A percentile compares a stretch with the other conserved stretches of the same genome.
phyloP scores from a whole-genome alignment of 805 yeast genomes.

The Candida chauliodis region DNA sequence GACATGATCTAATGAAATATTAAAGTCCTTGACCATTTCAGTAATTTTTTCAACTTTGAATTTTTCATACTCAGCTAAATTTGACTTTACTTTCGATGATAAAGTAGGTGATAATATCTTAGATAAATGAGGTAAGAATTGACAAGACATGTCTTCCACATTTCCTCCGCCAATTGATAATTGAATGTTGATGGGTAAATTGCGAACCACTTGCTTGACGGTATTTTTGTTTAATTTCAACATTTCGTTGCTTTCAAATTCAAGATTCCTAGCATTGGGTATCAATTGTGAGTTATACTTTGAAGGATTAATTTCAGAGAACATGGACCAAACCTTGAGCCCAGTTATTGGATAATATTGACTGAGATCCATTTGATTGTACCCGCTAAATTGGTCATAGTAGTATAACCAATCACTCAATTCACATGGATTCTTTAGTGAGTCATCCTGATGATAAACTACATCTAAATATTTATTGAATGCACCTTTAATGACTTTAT shows the following conservation, averaged over 20 bases:
- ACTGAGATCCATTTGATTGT: conserved; percentile 31
- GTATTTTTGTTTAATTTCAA: conserved; percentile 29
- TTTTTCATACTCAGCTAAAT: conserved; percentile 27
- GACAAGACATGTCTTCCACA: conserved; percentile 21
- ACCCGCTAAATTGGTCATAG: conserved; percentile 50
- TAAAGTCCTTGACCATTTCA: conserved; percentile 34
- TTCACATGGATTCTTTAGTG: conserved; percentile 53
- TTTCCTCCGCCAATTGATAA: conserved; percentile 26
- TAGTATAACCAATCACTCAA: conserved; percentile 77
- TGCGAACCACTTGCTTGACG: conserved; percentile 25
- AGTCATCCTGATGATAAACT: conserved; percentile 59
- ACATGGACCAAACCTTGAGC: conserved; percentile 59
- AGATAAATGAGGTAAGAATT: conserved; percentile 33
- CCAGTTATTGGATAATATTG: conserved; percentile 57
- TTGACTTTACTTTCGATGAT: conserved; percentile 18
- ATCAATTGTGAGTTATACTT: conserved; percentile 18
- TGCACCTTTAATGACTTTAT: conserved; percentile 67
- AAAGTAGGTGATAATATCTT: conserved; percentile 29
- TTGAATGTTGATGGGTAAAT: conserved; percentile 25
- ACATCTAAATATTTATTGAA: conserved; percentile 62
- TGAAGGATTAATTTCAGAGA: conserved; percentile 53
- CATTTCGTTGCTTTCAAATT: conserved; percentile 38
- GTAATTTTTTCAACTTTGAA: conserved; percentile 34
- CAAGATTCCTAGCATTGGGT: conserved; percentile 30
- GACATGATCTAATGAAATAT: conserved; percentile 35